Base-by-base conservation (phyloP, 306 rosid genomes). In the Albizia julibrissin region DNA sequence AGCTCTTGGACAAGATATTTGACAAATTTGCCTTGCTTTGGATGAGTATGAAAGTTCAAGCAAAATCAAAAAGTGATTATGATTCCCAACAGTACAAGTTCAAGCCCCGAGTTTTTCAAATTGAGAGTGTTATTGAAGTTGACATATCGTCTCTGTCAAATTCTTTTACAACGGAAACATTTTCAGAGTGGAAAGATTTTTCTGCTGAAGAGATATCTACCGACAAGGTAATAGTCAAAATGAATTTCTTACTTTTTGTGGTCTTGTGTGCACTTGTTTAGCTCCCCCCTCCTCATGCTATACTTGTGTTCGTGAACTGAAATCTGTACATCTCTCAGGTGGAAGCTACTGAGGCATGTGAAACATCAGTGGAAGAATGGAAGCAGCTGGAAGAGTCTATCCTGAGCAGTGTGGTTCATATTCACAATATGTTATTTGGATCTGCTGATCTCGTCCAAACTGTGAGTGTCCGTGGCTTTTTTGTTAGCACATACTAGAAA, bases 371-470 rank as follows among this genome's bases (percentile, higher is more conserved):
- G 76, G 92, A 92, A 71, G 97, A 93, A 62, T 87, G 91, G 97
- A 86, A 88, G 74, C 79, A 69, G 34, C 77, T 93, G 80, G 97
- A 93, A 43, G 98, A 89, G 75, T 87, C 94, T 68, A 72, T 87
- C 67, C 84, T 92, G 69, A 80, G 83, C 81, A 81, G 79, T 29
- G 88, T 91, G 78, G 88, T 93, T 71, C 67, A 74, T 50, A 84
- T 88, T 87, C 98, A 95, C 82, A 82, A 85, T 86, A 88, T 84
- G 80, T 77, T 93, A 78, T 95, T 95, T 86, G 97, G 98, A 61
- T 91, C 92, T 80, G 82, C 52, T 82, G 88, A 90, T 87, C 90
- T 91, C 19, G 81, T 88, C 80, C 82, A 82, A 61, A 78, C 72
- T 50, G 98, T 94, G 87, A 94, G 98, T 88, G 19, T 49, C 1